These are phyloP conservation scores for Punica granatum DNA, from an alignment of 345 rosid species.

Conservation along the genomic window DNA sequence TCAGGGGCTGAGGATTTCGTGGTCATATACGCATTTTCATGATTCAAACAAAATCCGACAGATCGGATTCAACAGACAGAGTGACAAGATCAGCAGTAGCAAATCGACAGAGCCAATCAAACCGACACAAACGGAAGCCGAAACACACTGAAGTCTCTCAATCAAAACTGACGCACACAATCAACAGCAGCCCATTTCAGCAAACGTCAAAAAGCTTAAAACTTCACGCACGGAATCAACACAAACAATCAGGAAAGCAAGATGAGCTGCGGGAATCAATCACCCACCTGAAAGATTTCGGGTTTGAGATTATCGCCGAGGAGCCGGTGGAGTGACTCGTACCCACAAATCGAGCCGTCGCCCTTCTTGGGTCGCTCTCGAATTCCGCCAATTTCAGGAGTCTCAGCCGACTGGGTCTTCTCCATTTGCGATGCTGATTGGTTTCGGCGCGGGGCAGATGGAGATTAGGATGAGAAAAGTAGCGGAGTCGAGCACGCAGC, in stretches of 20 bases:
- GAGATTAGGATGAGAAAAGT: not conserved
- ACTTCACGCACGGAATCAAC: not conserved
- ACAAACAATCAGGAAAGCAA: not conserved
- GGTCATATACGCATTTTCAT: not conserved
- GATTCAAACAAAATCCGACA: not conserved
- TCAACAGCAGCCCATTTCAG: conserved; percentile 3
- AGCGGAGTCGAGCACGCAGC: not conserved
- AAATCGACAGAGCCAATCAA: not conserved
- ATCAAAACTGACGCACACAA: not conserved
- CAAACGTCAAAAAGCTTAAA: not conserved
- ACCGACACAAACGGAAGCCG: not conserved
- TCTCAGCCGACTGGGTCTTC: not conserved
- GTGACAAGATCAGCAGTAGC: not conserved
- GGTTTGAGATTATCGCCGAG: conserved; percentile 70
- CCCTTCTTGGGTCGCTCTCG: conserved; percentile 5
- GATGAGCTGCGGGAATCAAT: not conserved
- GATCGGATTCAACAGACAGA: not conserved
- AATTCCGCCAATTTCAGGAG: conserved; percentile 23
- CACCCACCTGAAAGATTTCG: conserved; percentile 76
- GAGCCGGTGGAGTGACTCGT: conserved; percentile 69
- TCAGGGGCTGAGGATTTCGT: not conserved
- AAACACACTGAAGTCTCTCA: not conserved
- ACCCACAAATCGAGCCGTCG: conserved; percentile 73
- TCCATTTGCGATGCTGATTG: not conserved
- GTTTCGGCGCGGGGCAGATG: not conserved